Conservation (phyloP, 768 basidiomycete species). For the Trichaptum fuscoviolaceum region DNA sequence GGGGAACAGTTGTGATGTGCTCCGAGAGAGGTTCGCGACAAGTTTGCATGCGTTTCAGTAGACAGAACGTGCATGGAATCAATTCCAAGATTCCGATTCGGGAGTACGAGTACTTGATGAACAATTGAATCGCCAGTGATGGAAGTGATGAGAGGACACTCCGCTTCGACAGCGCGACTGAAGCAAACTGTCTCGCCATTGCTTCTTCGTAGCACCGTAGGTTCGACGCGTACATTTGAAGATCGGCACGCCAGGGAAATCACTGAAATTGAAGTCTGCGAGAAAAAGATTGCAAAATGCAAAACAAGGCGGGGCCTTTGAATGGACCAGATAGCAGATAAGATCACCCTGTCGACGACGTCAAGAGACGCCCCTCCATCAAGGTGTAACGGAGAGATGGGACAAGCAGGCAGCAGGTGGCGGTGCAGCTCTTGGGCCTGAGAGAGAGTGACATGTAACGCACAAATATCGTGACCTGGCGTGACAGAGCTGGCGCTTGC, state of each 20-base stretch:
- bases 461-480: neutral
- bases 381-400: neutral
- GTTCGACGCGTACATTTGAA: conserved; percentile 3
- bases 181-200: neutral
- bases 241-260: neutral
- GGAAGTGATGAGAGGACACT: neutral
- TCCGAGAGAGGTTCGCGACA: neutral
- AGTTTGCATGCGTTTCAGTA: neutral
- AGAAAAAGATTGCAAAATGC: neutral
- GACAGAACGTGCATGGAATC: neutral
- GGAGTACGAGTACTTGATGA: neutral
- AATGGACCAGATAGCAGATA: neutral
- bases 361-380: conserved; percentile 1
- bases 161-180: conserved; percentile 1
- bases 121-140: conserved; percentile 3
- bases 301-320: neutral
- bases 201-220: conserved; percentile 5
- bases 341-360: neutral
- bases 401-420: neutral
- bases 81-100: neutral
- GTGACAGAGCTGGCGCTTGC: no score
- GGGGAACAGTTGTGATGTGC: conserved; percentile 2
- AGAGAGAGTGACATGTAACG: neutral
- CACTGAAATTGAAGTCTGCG: neutral
- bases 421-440: neutral